A percentile compares a stretch with the other conserved stretches of the same genome.
These are phyloP conservation scores for Globisporangium carolinianum DNA, from an alignment of 352 stramenopile species.

Conservation along the genomic window DNA sequence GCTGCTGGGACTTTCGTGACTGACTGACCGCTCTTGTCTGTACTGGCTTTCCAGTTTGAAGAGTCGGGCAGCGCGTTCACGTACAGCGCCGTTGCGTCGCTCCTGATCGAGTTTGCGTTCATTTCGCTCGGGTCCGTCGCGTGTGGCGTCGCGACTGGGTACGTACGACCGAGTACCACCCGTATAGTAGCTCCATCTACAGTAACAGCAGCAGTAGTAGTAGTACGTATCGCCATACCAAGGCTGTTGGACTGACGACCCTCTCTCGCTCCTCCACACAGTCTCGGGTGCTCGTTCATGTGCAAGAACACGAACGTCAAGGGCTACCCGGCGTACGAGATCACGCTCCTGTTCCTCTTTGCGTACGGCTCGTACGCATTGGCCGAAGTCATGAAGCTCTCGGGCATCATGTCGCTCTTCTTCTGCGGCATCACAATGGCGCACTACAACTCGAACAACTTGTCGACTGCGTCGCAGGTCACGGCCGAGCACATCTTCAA, in stretches of 20 bases:
- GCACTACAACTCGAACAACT: slow-evolving; percentile 79
- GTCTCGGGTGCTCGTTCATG: slow-evolving; percentile 73
- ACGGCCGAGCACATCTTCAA: slow-evolving; percentile 72
- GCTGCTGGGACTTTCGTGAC: too few species aligned
- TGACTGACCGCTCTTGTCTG: not conserved
- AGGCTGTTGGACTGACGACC: not conserved
- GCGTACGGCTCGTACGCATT: slow-evolving; percentile 65
- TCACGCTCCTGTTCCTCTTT: slow-evolving; percentile 66
- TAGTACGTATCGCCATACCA: too few species aligned
- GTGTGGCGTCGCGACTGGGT: slow-evolving; percentile 70
- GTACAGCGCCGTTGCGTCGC: slow-evolving; percentile 36
- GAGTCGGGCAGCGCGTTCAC: slow-evolving; percentile 78
- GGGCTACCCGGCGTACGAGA: slow-evolving; percentile 71
- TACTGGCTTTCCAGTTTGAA: slow-evolving; percentile 32
- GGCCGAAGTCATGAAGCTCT: slow-evolving; percentile 62
- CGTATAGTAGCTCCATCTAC: too few species aligned
- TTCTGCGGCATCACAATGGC: slow-evolving; percentile 86
- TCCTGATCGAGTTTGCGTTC: slow-evolving; percentile 69
- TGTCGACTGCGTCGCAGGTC: slow-evolving; percentile 59
- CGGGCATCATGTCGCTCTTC: slow-evolving; percentile 90
- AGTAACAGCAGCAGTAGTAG: too few species aligned
- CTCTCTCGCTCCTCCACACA: slow-evolving; percentile 13
- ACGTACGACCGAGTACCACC: slow-evolving; percentile 1
- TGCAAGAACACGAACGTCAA: slow-evolving; percentile 76
- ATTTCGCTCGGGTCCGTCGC: slow-evolving; percentile 79